phyloP scores from a whole-genome alignment of 2,329 filamentous ascomycete genomes.

The Sclerotiophoma versabilis region DNA sequence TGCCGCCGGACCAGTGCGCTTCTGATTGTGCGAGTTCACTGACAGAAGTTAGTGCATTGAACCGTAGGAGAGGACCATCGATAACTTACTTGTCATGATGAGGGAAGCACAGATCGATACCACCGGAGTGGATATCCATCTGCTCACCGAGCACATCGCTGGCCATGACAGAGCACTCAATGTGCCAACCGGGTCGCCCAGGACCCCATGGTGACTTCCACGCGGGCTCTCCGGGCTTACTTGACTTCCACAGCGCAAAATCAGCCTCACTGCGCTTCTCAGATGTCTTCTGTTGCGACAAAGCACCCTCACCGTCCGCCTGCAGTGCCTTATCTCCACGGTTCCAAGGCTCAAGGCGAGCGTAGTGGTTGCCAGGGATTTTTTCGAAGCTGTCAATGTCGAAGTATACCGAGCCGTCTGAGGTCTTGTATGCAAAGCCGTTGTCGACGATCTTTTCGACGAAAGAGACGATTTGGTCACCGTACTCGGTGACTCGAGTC shows the following conservation, averaged over 20 bases:
- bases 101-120: slow-evolving; percentile 90
- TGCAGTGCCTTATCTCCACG: slow-evolving; percentile 81
- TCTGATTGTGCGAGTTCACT: slow-evolving; percentile 84
- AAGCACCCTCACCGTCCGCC: slow-evolving; percentile 87
- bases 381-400: slow-evolving; percentile 87
- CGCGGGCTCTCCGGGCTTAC: slow-evolving; percentile 87
- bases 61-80: neutral
- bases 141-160: slow-evolving; percentile 82
- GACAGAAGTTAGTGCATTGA: slow-evolving; percentile 1
- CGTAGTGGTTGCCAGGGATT: slow-evolving; percentile 79
- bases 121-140: slow-evolving; percentile 93
- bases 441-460: slow-evolving; percentile 84
- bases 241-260: slow-evolving; percentile 93
- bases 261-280: slow-evolving; percentile 81
- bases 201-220: slow-evolving; percentile 90
- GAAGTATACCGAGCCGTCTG: slow-evolving; percentile 90
- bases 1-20: slow-evolving; percentile 71
- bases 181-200: slow-evolving; percentile 93
- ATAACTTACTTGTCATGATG: slow-evolving; percentile 66
- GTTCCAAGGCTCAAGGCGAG: slow-evolving; percentile 83
- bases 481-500: slow-evolving; percentile 91
- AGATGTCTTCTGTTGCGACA: slow-evolving; percentile 62
- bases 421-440: slow-evolving; percentile 78
- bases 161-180: slow-evolving; percentile 96
- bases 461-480: slow-evolving; percentile 84